phyloP scores from a whole-genome alignment of 805 yeast genomes.

The Starmerella floricola region DNA sequence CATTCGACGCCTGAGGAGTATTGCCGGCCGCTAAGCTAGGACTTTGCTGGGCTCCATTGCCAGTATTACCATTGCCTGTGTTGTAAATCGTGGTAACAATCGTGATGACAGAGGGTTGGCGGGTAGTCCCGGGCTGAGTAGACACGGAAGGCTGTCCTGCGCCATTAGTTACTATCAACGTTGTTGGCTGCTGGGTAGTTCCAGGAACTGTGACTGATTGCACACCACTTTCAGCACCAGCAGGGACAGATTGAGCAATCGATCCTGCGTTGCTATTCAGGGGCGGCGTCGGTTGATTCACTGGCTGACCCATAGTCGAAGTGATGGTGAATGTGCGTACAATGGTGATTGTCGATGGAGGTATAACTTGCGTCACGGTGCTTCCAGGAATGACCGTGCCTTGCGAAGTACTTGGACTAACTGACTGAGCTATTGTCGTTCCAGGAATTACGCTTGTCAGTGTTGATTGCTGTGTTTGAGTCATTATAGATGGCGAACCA shows the following conservation, averaged over 20 bases:
- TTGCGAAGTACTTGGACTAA: constrained; percentile 5
- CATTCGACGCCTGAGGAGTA: too few species aligned
- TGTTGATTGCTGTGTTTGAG: constrained; percentile 1
- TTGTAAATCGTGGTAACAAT: constrained; percentile 7
- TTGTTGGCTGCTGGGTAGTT: constrained; percentile 7
- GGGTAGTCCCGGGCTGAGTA: constrained; percentile 7
- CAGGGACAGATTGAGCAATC: too few species aligned
- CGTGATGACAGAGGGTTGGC: constrained; percentile 8
- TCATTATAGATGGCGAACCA: neutral
- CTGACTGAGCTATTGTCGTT: constrained; percentile 9
- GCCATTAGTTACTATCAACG: neutral
- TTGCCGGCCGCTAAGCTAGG: too few species aligned
- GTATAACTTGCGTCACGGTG: constrained; percentile 4
- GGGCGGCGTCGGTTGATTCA: too few species aligned
- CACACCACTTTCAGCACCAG: too few species aligned
- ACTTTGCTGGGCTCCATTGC: neutral
- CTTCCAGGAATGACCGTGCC: constrained; percentile 17
- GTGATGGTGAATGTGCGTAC: neutral
- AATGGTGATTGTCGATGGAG: neutral
- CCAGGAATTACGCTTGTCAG: constrained; percentile 6
- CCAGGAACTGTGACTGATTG: too few species aligned
- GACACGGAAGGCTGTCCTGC: constrained; percentile 1
- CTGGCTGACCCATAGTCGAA: too few species aligned
- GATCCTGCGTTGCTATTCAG: too few species aligned
- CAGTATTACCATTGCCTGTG: neutral